Percentiles rank a stretch among this genome's conserved stretches.
These are phyloP conservation scores for Cladosporium sp. DNA, from an alignment of 2,329 filamentous ascomycete species.

Conservation along the genomic window DNA sequence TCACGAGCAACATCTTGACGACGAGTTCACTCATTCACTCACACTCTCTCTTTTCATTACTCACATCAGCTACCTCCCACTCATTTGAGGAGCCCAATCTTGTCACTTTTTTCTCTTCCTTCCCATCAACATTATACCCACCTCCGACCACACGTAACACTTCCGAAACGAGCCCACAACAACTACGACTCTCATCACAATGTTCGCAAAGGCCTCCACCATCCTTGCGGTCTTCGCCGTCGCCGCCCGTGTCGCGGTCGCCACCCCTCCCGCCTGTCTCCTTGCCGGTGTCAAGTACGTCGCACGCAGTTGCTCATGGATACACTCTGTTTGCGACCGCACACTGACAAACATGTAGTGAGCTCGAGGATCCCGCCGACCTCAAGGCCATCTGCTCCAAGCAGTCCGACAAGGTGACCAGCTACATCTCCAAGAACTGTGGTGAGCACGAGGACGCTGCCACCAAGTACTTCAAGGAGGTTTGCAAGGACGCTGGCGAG, in stretches of 20 bases:
- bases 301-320: not conserved
- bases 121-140: not conserved
- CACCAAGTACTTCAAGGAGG: conserved; percentile 26
- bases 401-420: conserved; percentile 19
- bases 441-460: conserved; percentile 25
- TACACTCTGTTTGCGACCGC: conserved; percentile 1
- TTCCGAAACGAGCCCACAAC: not conserved
- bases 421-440: conserved; percentile 26
- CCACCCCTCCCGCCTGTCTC: conserved; percentile 48
- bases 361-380: conserved; percentile 28
- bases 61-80: conserved; percentile 9
- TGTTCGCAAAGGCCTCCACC: conserved; percentile 44
- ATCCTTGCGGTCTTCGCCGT: conserved; percentile 42
- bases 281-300: conserved; percentile 48
- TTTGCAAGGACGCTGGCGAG: conserved; percentile 30
- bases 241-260: conserved; percentile 38
- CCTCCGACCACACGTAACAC: conserved; percentile 1
- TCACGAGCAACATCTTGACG: conserved; percentile 5
- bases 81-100: conserved; percentile 11
- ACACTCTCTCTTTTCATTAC: not conserved
- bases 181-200: conserved; percentile 25
- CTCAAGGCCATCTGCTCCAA: conserved; percentile 29
- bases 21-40: conserved; percentile 9
- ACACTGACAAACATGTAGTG: conserved; percentile 21
- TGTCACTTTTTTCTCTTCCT: not conserved